These are phyloP conservation scores for Sophora flavescens DNA, from an alignment of 306 rosid genomes.

Conservation along the genomic window DNA sequence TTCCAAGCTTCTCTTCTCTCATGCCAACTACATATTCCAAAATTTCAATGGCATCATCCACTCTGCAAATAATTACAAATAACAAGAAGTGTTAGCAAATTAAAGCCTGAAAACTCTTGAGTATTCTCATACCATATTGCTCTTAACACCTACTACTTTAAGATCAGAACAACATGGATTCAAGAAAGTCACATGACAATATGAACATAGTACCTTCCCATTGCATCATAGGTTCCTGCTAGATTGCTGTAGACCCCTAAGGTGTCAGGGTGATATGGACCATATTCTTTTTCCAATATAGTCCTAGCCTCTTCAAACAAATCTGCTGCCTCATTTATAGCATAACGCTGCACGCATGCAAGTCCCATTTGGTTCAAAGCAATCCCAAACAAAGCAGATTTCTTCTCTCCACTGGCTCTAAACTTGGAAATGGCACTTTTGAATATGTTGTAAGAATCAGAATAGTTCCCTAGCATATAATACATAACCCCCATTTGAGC, in stretches of 20 bases:
- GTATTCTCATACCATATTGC: not conserved
- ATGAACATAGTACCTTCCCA: conserved; percentile 78
- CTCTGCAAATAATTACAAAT: conserved; percentile 52
- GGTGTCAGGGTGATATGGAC: conserved; percentile 81
- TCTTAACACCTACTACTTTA: not conserved
- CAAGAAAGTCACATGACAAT: not conserved
- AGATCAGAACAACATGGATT: not conserved
- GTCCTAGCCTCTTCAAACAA: conserved; percentile 82
- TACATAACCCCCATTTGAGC: conserved; percentile 89
- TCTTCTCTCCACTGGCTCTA: conserved; percentile 76
- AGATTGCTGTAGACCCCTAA: conserved; percentile 87
- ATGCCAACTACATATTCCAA: conserved; percentile 79
- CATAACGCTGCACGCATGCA: conserved; percentile 75
- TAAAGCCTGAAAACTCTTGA: conserved; percentile 21
- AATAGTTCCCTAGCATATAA: conserved; percentile 76
- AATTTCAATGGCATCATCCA: conserved; percentile 84
- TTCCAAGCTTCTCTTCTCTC: conserved; percentile 94
- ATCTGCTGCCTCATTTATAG: conserved; percentile 90
- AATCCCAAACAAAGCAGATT: conserved; percentile 79
- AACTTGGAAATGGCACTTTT: conserved; percentile 69
- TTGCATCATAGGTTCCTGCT: conserved; percentile 91
- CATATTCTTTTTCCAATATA: conserved; percentile 81
- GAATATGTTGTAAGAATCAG: conserved; percentile 72
- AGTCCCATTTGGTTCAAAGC: conserved; percentile 94
- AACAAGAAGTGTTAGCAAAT: conserved; percentile 36